These are phyloP conservation scores for Triangularia setosa DNA, from an alignment of 2,329 filamentous ascomycete species.

Conservation along the genomic window DNA sequence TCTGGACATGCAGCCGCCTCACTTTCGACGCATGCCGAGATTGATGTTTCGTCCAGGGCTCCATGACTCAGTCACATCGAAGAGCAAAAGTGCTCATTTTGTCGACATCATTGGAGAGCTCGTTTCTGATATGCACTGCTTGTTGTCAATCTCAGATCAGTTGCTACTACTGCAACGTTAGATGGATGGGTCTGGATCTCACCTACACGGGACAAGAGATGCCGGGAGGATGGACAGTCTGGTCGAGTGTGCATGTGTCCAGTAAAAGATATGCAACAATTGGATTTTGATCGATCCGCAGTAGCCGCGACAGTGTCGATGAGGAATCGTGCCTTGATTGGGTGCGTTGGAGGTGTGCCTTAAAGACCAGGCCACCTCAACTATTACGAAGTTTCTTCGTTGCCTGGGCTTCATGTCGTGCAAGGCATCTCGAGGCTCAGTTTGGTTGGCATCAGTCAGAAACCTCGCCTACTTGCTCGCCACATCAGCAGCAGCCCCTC, in stretches of 20 bases:
- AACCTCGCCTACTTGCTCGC: neutral
- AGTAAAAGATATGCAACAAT: neutral
- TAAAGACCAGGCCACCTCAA: neutral
- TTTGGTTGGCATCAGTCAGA: neutral
- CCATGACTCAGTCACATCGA: conserved; percentile 9
- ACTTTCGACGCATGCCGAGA: conserved; percentile 7
- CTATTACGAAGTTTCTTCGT: neutral
- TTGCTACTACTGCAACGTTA: neutral
- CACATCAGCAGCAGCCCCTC: neutral
- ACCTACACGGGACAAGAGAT: conserved; percentile 3
- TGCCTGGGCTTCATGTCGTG: conserved; percentile 1
- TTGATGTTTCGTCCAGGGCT: conserved; percentile 3
- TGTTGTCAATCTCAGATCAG: conserved; percentile 14
- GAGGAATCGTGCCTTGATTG: neutral
- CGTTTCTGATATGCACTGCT: conserved; percentile 21
- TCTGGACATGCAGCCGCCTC: conserved; percentile 18
- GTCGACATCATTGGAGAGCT: conserved; percentile 8
- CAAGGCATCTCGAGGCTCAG: neutral
- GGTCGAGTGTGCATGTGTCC: neutral
- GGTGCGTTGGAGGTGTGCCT: neutral
- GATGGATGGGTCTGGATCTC: conserved; percentile 9
- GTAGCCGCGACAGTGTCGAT: neutral
- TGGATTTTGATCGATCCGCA: conserved; percentile 2
- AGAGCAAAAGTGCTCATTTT: conserved; percentile 1
- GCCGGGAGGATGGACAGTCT: neutral